Evolutionary conservation across 2,329 filamentous ascomycete species (phyloP), one percentile per base, ranked within the genome.

Genomic region (Amesomyces nigricolor): DNA sequence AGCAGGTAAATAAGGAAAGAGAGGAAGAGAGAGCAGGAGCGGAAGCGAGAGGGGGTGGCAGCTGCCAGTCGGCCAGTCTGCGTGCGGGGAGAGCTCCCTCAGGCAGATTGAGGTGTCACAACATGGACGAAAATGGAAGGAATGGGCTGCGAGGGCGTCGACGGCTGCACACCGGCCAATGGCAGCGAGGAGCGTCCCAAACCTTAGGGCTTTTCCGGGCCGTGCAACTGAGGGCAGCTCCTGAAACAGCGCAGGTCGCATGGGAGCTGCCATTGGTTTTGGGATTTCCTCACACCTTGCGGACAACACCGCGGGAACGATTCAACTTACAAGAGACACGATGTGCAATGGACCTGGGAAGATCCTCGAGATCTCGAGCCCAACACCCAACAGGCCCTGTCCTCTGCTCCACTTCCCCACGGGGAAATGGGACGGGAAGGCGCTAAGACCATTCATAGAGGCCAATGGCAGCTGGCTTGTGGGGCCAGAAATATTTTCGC

Each of bases 81-180:
- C 39, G 47, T 54, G 52, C 52, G 52, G 52, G 52, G 52, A 54
- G 38, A 50, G 46, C 39, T 54, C 50, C 52, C 52, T 54, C 14
- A 54, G 52, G 52, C 52, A 54, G 22, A 26, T 37, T 47, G 19
- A 50, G 47, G 52, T 54, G 52, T 45, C 52, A 54, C 46, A 54
- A 49, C 47, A 46, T 35, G 35, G 35, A 49, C 22, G 22, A 26
- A 26, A 26, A 26, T 26, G 22, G 22, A 26, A 50, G 52, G 46
- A 54, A 54, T 44, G 46, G 32, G 26, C 40, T 35, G 43, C 40
- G 16, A 26, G 43, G 32, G 40, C 43, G 32, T 10, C 35, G 22
- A 26, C 22, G 22, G 22, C 22, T 26, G 22, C 14, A 2, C 3
- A 8, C 35, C 42, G 43, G 37, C 51, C 51, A 53, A 53, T 53